Evolutionary conservation across 768 basidiomycete species (phyloP).

Genomic region (Termitomyces sp.): DNA sequence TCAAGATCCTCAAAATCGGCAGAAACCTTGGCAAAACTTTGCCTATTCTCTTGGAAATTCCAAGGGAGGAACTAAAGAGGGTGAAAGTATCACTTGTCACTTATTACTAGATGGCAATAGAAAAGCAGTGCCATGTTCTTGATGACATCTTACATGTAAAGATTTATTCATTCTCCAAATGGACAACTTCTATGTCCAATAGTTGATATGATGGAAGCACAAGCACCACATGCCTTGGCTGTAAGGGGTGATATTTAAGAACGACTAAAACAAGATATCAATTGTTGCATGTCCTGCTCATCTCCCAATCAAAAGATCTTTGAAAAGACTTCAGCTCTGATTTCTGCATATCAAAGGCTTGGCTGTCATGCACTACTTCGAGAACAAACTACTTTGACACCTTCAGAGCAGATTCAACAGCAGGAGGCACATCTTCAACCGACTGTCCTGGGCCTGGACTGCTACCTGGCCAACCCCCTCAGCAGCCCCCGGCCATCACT

Average conservation of each 20-base stretch:
- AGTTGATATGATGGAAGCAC: neutral
- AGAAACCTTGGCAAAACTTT: neutral
- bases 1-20: neutral
- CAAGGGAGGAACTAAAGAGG: neutral
- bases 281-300: neutral
- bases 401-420: no score
- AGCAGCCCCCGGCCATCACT: no score
- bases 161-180: neutral
- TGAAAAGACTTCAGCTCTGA: conserved; percentile 4
- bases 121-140: neutral
- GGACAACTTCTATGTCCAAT: neutral
- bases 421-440: no score
- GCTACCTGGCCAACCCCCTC: no score
- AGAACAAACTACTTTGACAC: neutral
- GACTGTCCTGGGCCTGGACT: no score
- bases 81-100: neutral
- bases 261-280: neutral
- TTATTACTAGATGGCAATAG: neutral
- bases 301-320: conserved; percentile 6
- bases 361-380: neutral
- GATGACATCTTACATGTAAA: neutral
- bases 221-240: neutral
- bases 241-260: no score
- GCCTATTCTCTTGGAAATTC: neutral
- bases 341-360: neutral